Percentiles rank a stretch among this genome's conserved stretches.
Evolutionary conservation across 2,329 filamentous ascomycete genomes (phyloP).

Genomic region (Pseudogymnoascus sp.): DNA sequence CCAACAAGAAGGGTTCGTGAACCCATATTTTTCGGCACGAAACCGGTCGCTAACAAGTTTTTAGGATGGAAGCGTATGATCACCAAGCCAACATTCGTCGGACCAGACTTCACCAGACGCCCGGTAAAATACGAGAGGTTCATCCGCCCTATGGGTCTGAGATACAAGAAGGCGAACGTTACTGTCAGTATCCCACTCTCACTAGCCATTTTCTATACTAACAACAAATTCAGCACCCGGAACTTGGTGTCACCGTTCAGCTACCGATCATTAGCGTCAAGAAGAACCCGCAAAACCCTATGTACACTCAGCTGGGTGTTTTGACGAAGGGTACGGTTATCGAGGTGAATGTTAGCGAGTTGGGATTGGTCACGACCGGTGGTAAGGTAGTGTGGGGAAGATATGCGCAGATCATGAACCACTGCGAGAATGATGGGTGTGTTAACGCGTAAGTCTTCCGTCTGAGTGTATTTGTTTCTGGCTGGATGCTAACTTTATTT

Average conservation of each 20-base stretch:
- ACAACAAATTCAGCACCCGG: conserved; percentile 38
- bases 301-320: conserved; percentile 85
- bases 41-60: background rate
- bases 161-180: conserved; percentile 69
- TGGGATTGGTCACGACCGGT: conserved; percentile 78
- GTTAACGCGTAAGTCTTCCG: conserved; percentile 34
- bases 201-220: background rate
- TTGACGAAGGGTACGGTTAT: conserved; percentile 74
- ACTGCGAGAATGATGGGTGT: conserved; percentile 54
- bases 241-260: conserved; percentile 77
- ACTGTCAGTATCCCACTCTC: conserved; percentile 40
- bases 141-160: conserved; percentile 65
- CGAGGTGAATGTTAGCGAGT: conserved; percentile 84
- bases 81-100: conserved; percentile 80
- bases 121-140: conserved; percentile 69
- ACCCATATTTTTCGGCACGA: background rate
- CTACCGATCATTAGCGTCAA: conserved; percentile 57
- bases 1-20: conserved; percentile 60
- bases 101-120: conserved; percentile 75
- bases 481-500: background rate
- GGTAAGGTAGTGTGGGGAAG: conserved; percentile 89
- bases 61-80: conserved; percentile 41
- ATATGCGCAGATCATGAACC: conserved; percentile 57
- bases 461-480: no score
- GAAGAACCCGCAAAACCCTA: conserved; percentile 77